Percentiles rank a stretch among this genome's conserved stretches.
Conservation (phyloP, 345 rosid genomes). For the Adansonia digitata region DNA sequence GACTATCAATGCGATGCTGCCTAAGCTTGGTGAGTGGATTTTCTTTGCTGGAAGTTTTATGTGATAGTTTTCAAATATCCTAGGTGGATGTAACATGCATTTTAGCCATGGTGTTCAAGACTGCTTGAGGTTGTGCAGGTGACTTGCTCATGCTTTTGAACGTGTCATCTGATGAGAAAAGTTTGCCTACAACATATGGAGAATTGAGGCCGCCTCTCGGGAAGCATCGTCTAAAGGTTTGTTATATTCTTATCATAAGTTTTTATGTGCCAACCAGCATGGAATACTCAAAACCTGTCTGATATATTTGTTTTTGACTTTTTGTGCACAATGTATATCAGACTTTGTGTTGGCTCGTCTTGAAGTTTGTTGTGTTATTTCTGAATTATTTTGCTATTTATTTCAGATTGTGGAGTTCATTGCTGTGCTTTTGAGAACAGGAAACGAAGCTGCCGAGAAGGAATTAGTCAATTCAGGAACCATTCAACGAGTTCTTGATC, state of each 20-base stretch:
- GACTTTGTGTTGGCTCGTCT: not conserved
- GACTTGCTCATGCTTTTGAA: constrained; percentile 69
- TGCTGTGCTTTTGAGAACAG: constrained; percentile 72
- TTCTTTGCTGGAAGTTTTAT: not conserved
- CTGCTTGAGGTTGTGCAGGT: constrained; percentile 39
- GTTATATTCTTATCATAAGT: not conserved
- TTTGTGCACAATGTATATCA: not conserved
- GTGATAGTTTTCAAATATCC: not conserved
- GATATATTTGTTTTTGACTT: not conserved
- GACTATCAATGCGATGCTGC: constrained; percentile 91
- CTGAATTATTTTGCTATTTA: constrained; percentile 9
- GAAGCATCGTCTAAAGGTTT: constrained; percentile 93
- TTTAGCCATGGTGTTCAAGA: constrained; percentile 14
- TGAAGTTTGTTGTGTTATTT: not conserved
- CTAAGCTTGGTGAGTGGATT: constrained; percentile 73
- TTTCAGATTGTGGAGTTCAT: constrained; percentile 94
- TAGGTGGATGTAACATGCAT: not conserved
- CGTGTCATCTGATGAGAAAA: constrained; percentile 68
- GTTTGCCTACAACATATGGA: constrained; percentile 92
- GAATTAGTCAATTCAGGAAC: constrained; percentile 85
- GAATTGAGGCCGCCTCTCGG: constrained; percentile 96
- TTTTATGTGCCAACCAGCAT: not conserved
- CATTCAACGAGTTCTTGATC: constrained; percentile 64
- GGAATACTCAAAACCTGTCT: not conserved
- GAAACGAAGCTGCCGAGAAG: constrained; percentile 78